phyloP scores from a whole-genome alignment of 2,329 filamentous ascomycete species.

The Fusarium lateritium region DNA sequence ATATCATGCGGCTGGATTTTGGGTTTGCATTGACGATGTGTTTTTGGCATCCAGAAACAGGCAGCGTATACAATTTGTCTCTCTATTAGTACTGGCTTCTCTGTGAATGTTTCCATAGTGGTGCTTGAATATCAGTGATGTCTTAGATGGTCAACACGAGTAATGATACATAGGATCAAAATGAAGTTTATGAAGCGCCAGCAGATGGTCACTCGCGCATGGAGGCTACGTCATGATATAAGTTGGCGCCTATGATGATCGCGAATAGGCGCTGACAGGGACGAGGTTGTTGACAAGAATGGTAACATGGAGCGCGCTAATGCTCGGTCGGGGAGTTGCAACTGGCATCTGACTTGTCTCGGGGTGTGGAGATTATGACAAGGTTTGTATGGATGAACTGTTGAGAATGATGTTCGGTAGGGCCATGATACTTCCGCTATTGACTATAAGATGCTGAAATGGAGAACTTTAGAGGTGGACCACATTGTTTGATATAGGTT shows the following conservation, averaged over 20 bases:
- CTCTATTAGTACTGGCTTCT: slow-evolving; percentile 16
- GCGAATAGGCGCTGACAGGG: slow-evolving; percentile 28
- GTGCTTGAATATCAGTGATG: background rate
- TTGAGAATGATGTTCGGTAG: background rate
- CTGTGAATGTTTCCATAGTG: slow-evolving; percentile 5
- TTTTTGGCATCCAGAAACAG: slow-evolving; percentile 52
- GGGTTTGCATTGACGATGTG: slow-evolving; percentile 56
- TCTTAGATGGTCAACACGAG: background rate
- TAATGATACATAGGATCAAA: background rate
- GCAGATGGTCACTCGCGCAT: background rate
- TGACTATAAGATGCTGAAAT: background rate
- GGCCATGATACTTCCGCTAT: too few relatives aligned
- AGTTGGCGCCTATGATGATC: slow-evolving; percentile 12
- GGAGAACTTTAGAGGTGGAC: background rate
- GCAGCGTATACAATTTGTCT: slow-evolving; percentile 53
- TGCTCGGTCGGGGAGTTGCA: slow-evolving; percentile 1
- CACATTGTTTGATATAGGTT: slow-evolving; percentile 7
- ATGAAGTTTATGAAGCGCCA: slow-evolving; percentile 2
- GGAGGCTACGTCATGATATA: slow-evolving; percentile 26
- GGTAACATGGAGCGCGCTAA: slow-evolving; percentile 28
- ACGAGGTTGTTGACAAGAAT: slow-evolving; percentile 16
- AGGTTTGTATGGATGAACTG: background rate
- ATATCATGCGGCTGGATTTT: slow-evolving; percentile 57
- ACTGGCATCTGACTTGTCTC: slow-evolving; percentile 15
- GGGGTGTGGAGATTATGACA: slow-evolving; percentile 12